phyloP scores from a whole-genome alignment of 495 filamentous ascomycete genomes.

The Eremomyces bilateralis region DNA sequence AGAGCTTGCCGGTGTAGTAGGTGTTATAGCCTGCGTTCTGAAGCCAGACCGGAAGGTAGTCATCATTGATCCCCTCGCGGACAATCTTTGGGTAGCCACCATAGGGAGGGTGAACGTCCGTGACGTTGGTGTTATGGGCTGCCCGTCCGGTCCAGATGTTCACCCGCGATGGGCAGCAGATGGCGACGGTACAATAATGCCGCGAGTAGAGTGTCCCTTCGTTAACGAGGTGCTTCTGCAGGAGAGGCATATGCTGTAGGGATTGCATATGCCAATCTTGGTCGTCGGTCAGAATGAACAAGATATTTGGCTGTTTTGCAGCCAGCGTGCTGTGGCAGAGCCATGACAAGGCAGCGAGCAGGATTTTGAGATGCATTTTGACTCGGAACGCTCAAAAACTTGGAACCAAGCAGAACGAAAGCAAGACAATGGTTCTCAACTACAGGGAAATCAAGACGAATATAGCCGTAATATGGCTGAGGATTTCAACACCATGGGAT shows the following conservation, averaged over 20 bases:
- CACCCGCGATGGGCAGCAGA: constrained; percentile 19
- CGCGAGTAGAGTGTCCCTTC: constrained; percentile 11
- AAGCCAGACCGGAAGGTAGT: constrained; percentile 48
- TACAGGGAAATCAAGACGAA: too few species aligned
- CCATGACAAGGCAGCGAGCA: too few species aligned
- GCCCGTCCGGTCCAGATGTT: constrained; percentile 34
- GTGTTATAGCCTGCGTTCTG: constrained; percentile 49
- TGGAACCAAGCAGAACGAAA: too few species aligned
- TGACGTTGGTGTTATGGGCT: constrained; percentile 58
- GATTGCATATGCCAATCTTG: constrained; percentile 16
- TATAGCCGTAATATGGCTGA: too few species aligned
- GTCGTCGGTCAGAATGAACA: constrained; percentile 19
- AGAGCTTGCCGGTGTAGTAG: constrained; percentile 53
- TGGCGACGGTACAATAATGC: constrained; percentile 15
- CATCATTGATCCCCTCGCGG: constrained; percentile 38
- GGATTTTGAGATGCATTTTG: too few species aligned
- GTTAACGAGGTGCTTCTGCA: constrained; percentile 14
- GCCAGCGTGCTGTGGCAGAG: too few species aligned
- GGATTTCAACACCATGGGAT: too few species aligned
- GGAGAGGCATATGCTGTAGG: constrained; percentile 13
- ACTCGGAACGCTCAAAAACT: too few species aligned
- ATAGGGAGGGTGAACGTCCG: constrained; percentile 36
- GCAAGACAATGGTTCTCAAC: too few species aligned
- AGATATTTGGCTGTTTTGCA: constrained; percentile 10
- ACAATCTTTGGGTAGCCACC: constrained; percentile 26